Evolutionary conservation across 768 basidiomycete genomes (phyloP).

Genomic region (Auricularia sp.): DNA sequence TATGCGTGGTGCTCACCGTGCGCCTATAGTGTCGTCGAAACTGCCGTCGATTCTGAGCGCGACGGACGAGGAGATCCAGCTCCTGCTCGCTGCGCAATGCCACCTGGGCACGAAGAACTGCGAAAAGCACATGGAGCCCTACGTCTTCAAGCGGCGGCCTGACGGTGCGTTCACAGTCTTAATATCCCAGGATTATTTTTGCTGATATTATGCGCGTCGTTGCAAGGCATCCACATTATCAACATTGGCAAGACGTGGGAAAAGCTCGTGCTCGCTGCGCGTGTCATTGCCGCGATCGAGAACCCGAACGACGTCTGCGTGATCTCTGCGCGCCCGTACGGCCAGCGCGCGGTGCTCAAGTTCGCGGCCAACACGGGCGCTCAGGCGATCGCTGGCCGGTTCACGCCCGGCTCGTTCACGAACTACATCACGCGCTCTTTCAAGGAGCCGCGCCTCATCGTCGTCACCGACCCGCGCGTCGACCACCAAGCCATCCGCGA

Average conservation of each 20-base stretch:
- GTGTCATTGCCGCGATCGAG: constrained; percentile 93
- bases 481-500: constrained; percentile 99
- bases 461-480: constrained; percentile 98
- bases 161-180: constrained; percentile 59
- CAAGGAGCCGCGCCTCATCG: constrained; percentile 97
- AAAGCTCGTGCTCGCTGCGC: constrained; percentile 96
- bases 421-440: constrained; percentile 99
- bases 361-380: constrained; percentile 97
- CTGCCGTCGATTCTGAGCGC: constrained; percentile 87
- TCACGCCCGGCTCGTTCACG: constrained; percentile 98
- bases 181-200: not conserved
- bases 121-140: constrained; percentile 97
- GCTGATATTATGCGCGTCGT: constrained; percentile 7
- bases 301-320: constrained; percentile 98
- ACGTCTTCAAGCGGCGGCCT: constrained; percentile 92
- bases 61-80: constrained; percentile 95
- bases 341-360: constrained; percentile 98
- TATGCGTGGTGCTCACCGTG: not conserved
- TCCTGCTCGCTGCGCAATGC: constrained; percentile 88
- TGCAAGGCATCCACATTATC: constrained; percentile 83
- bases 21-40: constrained; percentile 57
- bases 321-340: constrained; percentile 96
- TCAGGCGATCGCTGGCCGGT: constrained; percentile 96
- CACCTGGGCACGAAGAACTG: constrained; percentile 99
- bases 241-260: constrained; percentile 99